These are phyloP conservation scores for Hysterium pulicare DNA, from an alignment of 2,329 filamentous ascomycete genomes.

Conservation along the genomic window DNA sequence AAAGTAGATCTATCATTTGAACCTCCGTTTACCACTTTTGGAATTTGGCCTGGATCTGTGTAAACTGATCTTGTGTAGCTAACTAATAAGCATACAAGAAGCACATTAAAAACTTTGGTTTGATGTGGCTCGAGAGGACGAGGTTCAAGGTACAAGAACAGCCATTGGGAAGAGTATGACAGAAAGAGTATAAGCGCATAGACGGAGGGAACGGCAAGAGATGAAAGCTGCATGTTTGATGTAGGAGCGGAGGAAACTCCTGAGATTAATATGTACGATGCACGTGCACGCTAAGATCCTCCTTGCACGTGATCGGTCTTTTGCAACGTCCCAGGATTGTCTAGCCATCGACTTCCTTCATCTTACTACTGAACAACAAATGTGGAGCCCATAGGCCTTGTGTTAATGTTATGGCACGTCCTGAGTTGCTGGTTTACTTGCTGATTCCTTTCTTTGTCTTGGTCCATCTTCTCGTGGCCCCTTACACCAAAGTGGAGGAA, in stretches of 20 bases:
- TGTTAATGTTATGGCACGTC: slow-evolving; percentile 18
- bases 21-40: slow-evolving; percentile 38
- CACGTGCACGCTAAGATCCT: neutral
- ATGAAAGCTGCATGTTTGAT: slow-evolving; percentile 23
- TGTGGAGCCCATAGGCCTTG: too few relatives aligned
- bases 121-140: slow-evolving; percentile 59
- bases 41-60: slow-evolving; percentile 56
- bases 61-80: slow-evolving; percentile 66
- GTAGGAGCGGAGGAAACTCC: neutral
- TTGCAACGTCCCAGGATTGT: too few relatives aligned
- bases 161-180: slow-evolving; percentile 67
- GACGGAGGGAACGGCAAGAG: slow-evolving; percentile 66
- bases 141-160: slow-evolving; percentile 59
- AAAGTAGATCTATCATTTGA: slow-evolving; percentile 17
- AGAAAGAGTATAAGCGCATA: slow-evolving; percentile 66
- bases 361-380: too few relatives aligned
- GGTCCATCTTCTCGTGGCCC: slow-evolving; percentile 69
- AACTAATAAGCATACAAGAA: slow-evolving; percentile 63
- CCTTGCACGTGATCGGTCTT: too few relatives aligned
- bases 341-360: too few relatives aligned
- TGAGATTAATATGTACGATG: neutral
- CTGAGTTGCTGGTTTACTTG: slow-evolving; percentile 24
- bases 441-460: slow-evolving; percentile 40
- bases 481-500: slow-evolving; percentile 97
- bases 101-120: slow-evolving; percentile 61